These are phyloP conservation scores for Gynandropsis gynandra DNA, from an alignment of 345 rosid genomes.

Conservation along the genomic window DNA sequence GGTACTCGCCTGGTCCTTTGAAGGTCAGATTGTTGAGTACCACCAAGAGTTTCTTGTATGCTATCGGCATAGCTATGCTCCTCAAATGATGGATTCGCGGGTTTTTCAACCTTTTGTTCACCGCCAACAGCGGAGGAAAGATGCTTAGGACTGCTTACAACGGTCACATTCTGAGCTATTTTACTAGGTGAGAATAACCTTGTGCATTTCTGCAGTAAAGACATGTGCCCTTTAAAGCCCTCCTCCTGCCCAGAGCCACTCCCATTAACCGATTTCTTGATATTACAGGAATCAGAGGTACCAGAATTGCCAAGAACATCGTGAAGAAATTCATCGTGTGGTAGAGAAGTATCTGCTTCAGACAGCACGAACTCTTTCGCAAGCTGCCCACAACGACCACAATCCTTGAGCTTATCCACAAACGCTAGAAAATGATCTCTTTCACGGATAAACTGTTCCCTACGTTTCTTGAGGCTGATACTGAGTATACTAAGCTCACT, in stretches of 20 bases:
- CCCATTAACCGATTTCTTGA: slow-evolving; percentile 31
- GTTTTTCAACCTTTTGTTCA: slow-evolving; percentile 26
- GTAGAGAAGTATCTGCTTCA: slow-evolving; percentile 33
- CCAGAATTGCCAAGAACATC: slow-evolving; percentile 24
- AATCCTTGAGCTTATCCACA: slow-evolving; percentile 62
- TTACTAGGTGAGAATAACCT: slow-evolving; percentile 57
- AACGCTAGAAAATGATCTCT: slow-evolving; percentile 51
- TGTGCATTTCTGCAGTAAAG: slow-evolving; percentile 67
- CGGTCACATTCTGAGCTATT: slow-evolving; percentile 32
- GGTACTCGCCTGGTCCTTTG: slow-evolving; percentile 37
- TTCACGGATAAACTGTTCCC: slow-evolving; percentile 53
- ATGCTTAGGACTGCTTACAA: slow-evolving; percentile 25
- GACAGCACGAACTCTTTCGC: slow-evolving; percentile 56
- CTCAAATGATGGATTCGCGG: slow-evolving; percentile 31
- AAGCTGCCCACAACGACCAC: slow-evolving; percentile 62
- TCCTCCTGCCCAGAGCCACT: slow-evolving; percentile 31
- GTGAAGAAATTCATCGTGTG: slow-evolving; percentile 33
- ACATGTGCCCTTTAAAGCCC: slow-evolving; percentile 40
- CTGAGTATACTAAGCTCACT: slow-evolving; percentile 56
- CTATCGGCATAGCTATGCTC: slow-evolving; percentile 41
- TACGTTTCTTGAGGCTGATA: slow-evolving; percentile 51
- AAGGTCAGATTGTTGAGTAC: slow-evolving; percentile 53
- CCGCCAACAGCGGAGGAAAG: slow-evolving; percentile 19
- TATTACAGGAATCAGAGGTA: slow-evolving; percentile 29
- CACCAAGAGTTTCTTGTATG: slow-evolving; percentile 47